Evolutionary conservation across 306 rosid genomes (phyloP).

Genomic region (Cucurbita ficifolia): DNA sequence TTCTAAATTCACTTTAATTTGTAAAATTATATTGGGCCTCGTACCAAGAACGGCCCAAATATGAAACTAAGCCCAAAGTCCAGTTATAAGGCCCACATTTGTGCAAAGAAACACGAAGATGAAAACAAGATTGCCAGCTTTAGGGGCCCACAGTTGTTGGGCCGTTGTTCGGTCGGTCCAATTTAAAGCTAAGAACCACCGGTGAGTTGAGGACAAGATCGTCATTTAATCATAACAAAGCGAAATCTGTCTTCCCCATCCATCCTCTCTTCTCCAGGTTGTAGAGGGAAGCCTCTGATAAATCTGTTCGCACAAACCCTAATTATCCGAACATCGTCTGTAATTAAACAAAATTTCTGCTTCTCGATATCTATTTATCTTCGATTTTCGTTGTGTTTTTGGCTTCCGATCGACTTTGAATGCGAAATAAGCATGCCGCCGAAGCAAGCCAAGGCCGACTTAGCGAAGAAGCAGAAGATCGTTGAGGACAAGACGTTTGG

Average conservation of each 20-base stretch:
- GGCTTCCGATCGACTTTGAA: background rate
- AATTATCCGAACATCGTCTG: background rate
- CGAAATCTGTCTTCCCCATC: background rate
- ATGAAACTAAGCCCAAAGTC: background rate
- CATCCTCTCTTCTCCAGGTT: background rate
- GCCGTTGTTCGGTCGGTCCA: background rate
- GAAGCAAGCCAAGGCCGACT: slow-evolving; percentile 54
- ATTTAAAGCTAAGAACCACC: background rate
- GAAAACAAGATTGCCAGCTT: background rate
- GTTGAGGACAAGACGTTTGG: slow-evolving; percentile 97
- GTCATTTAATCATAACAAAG: background rate
- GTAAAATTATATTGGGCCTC: background rate
- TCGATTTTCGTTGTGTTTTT: background rate
- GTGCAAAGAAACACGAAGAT: background rate
- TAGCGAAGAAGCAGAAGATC: slow-evolving; percentile 92
- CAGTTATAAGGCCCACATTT: background rate
- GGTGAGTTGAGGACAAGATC: background rate
- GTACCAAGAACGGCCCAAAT: background rate
- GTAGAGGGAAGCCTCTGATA: slow-evolving; percentile 2
- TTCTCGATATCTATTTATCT: background rate
- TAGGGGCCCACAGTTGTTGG: background rate
- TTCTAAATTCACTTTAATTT: too few species aligned
- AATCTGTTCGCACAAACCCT: slow-evolving; percentile 13
- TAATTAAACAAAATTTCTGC: background rate
- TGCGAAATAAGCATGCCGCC: slow-evolving; percentile 67